Conservation (phyloP, 1,284 basidiomycete species). For the Rhodotorula mucilaginosa region DNA sequence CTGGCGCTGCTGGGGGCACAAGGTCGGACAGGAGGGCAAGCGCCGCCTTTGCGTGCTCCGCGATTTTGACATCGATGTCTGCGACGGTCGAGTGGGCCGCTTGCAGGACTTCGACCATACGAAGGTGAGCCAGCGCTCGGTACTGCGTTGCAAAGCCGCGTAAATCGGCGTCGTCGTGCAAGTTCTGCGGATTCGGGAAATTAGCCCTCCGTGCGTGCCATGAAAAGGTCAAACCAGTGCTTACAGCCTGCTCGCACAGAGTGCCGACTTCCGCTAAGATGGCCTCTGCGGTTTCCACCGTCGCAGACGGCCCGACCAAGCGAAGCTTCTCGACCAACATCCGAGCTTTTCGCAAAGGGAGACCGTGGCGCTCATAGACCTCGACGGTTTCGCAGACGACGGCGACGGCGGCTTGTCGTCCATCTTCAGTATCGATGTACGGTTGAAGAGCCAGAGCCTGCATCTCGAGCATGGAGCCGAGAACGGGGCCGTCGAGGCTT, state of each 20-base stretch:
- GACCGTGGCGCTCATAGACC: conserved; percentile 42
- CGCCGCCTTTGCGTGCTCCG: conserved; percentile 43
- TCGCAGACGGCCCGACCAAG: conserved; percentile 25
- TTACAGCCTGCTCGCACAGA: conserved; percentile 15
- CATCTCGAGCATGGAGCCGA: conserved; percentile 28
- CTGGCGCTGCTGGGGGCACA: conserved; percentile 32
- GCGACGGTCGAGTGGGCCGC: neutral
- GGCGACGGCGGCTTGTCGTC: neutral
- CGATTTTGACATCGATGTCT: conserved; percentile 12
- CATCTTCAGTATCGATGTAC: conserved; percentile 18
- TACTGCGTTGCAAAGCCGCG: conserved; percentile 34
- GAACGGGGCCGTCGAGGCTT: neutral
- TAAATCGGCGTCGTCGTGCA: conserved; percentile 31
- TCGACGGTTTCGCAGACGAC: conserved; percentile 32
- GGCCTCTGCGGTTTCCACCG: conserved; percentile 39
- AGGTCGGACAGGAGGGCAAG: conserved; percentile 41
- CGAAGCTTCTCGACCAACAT: conserved; percentile 27
- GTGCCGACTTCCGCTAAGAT: conserved; percentile 39
- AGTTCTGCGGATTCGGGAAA: conserved; percentile 13
- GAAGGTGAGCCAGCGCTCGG: conserved; percentile 42
- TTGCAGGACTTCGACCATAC: conserved; percentile 41
- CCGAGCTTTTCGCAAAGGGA: conserved; percentile 43
- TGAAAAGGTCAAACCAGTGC: neutral
- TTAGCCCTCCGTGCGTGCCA: neutral
- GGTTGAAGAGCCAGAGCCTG: conserved; percentile 23